Conservation (phyloP, 2,329 filamentous ascomycete genomes). For the Alternaria sp. region DNA sequence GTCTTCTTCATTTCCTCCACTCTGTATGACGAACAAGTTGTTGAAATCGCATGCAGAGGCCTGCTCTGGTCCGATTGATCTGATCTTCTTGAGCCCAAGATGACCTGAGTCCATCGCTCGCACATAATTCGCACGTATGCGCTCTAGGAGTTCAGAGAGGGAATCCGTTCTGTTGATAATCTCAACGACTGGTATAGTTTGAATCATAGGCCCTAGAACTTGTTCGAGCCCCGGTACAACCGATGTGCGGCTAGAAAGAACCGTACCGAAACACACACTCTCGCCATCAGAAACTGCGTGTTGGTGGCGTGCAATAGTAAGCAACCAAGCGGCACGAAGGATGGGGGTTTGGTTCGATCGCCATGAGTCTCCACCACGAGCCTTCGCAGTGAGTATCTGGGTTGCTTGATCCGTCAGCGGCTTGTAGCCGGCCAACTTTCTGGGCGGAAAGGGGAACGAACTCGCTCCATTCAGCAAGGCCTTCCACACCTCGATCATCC, state of each 20-base stretch:
- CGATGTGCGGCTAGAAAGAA: neutral
- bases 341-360: neutral
- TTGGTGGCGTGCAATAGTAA: neutral
- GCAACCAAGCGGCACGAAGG: neutral
- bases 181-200: neutral
- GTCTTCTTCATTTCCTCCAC: neutral
- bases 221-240: neutral
- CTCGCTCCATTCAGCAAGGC: neutral
- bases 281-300: neutral
- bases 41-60: neutral
- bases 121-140: neutral
- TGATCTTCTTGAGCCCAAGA: neutral
- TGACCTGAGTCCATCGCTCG: neutral
- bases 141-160: neutral
- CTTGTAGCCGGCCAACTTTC: neutral
- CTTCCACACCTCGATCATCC: neutral
- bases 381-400: neutral
- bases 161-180: neutral
- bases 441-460: neutral
- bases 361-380: neutral
- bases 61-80: neutral
- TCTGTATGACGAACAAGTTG: neutral
- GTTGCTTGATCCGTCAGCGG: neutral
- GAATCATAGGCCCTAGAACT: neutral
- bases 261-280: neutral